Evolutionary conservation across 208 protist genomes (phyloP), one percentile per base, ranked within the genome.

Genomic region (Tritrichomonas musculus): DNA sequence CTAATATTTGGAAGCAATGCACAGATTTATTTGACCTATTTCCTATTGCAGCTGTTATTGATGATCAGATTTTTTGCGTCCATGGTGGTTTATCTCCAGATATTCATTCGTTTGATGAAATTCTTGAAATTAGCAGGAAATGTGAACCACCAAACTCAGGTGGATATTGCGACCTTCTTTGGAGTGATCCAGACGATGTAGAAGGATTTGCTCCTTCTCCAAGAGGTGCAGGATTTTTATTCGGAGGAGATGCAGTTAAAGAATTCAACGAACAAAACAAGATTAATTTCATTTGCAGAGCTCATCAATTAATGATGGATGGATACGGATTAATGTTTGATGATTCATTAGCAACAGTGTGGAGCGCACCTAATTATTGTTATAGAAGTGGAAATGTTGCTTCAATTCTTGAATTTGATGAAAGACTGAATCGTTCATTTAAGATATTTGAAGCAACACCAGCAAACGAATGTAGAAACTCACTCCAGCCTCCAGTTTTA

Each of bases 11-110:
- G 99, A 96, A 96, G 92, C 97, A 96, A 66, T 99, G 98, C 95
- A 99, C 98, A 0, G 98, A 99, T 93, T 97, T 99, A 30, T 99
- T 99, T 94, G 99, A 99, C 95, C 98, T 98, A 93, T 96, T 99
- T 13, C 97, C 97, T 17, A 96, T 99, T 5, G 97, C 97, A 39
- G 99, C 98, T 50, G 93, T 99, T 0, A 93, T 95, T 41, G 94
- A 95, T 88, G 77, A 93, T 5, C 14, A 92, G 41, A 94, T 98
- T 11, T 93, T 98, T 20, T 98, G 97, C 93, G 97, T 97, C 41
- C 97, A 98, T 93, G 97, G 97, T 66, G 97, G 97, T 49, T 94
- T 98, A 20, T 97, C 96, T 13, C 96, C 96, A 60, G 94, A 94
- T 95, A 55, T 98, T 47, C 92, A 94, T 73, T 97, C 96, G 11